Evolutionary conservation across 192 early-diverging fungal species (phyloP).

Genomic region (Obelidium mucronatum): DNA sequence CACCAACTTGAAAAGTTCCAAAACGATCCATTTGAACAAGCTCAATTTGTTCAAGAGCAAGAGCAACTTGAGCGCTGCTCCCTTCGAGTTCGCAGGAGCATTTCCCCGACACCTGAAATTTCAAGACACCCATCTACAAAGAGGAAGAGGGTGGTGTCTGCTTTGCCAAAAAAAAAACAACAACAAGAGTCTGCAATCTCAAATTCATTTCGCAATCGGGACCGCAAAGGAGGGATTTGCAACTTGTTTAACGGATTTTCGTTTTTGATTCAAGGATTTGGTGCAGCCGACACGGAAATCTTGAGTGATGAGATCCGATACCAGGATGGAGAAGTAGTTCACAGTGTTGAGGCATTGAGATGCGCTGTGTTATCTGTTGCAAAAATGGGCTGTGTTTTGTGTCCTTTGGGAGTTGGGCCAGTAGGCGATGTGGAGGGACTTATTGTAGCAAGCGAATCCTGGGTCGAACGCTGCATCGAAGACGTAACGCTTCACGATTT

Average conservation of each 20-base stretch:
- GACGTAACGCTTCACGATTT: conserved; percentile 46
- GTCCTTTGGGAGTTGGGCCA: conserved; percentile 8
- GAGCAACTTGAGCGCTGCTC: no score
- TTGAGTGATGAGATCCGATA: conserved; percentile 8
- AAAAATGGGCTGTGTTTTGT: neutral
- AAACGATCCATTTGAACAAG: no score
- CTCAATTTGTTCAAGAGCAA: no score
- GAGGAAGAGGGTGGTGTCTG: no score
- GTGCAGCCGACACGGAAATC: conserved; percentile 14
- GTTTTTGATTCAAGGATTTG: conserved; percentile 19
- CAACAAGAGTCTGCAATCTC: no score
- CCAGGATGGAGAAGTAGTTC: conserved; percentile 3
- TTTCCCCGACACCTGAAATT: no score
- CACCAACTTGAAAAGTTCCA: no score
- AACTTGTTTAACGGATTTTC: conserved; percentile 10
- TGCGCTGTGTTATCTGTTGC: neutral
- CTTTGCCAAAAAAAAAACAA: no score
- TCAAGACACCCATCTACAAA: no score
- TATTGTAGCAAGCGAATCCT: conserved; percentile 63
- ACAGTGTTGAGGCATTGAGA: neutral
- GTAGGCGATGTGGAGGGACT: conserved; percentile 9
- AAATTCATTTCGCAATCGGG: no score
- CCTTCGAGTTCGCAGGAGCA: no score
- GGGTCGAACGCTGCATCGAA: conserved; percentile 66
- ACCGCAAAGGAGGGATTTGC: no score